Conservation (phyloP, 2,329 filamentous ascomycete genomes). For the Fusarium aywerte region DNA sequence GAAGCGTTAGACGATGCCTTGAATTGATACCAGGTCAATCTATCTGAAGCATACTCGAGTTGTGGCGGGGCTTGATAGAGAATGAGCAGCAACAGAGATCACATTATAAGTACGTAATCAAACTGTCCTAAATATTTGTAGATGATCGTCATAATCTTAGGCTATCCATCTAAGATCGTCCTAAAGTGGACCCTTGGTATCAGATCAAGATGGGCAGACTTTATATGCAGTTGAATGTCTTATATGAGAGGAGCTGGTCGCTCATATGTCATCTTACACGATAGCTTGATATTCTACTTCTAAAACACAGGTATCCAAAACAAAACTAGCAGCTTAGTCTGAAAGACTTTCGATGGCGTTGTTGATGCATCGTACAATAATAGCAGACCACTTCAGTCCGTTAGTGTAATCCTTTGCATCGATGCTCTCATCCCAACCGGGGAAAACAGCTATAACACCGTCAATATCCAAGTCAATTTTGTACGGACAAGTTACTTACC, state of each 20-base stretch:
- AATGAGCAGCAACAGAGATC: too few species aligned
- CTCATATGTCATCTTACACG: not conserved
- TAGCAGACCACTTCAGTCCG: conserved; percentile 67
- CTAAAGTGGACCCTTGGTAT: too few species aligned
- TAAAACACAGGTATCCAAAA: not conserved
- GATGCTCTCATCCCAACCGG: conserved; percentile 71
- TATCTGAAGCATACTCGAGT: not conserved
- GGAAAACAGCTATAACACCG: conserved; percentile 63
- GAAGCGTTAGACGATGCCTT: conserved; percentile 42
- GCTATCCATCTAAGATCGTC: too few species aligned
- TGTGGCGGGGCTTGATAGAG: too few species aligned
- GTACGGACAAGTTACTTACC: conserved; percentile 56
- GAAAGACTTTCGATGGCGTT: conserved; percentile 57
- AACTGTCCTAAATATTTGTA: too few species aligned
- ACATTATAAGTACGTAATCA: too few species aligned
- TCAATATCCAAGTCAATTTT: not conserved
- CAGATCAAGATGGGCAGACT: too few species aligned
- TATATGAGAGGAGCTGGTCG: not conserved
- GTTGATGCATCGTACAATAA: conserved; percentile 64
- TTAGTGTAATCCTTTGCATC: conserved; percentile 68
- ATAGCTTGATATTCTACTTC: not conserved
- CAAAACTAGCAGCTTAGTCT: not conserved
- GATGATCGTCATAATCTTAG: too few species aligned
- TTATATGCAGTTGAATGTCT: not conserved
- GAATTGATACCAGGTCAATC: conserved; percentile 37